phyloP scores from a whole-genome alignment of 225 moss, liverwort and hornwort genomes.

The Bryum argenteum region DNA sequence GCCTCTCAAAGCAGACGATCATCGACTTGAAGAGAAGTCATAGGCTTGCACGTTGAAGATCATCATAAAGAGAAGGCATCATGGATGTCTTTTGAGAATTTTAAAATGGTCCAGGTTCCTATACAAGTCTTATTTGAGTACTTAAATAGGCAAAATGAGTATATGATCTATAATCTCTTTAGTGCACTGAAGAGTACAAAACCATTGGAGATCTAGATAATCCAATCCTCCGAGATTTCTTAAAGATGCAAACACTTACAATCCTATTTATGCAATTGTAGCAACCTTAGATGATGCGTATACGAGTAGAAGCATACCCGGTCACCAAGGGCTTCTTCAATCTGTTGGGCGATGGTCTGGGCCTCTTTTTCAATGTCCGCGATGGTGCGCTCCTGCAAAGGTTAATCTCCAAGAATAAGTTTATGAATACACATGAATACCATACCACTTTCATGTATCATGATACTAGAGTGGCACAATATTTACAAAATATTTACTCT shows the following conservation, averaged over 20 bases:
- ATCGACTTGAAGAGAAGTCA: background rate
- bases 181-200: background rate
- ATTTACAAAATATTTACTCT: background rate
- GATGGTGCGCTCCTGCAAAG: conserved; percentile 27
- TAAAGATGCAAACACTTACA: background rate
- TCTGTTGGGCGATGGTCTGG: conserved; percentile 28
- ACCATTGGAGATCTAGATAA: background rate
- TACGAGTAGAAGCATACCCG: conserved; percentile 7
- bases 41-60: background rate
- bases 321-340: conserved; percentile 42
- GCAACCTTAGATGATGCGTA: background rate
- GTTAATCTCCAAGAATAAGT: background rate
- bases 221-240: background rate
- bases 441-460: background rate
- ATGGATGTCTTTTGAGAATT: background rate
- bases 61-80: background rate
- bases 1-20: background rate
- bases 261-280: background rate
- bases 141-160: accelerated
- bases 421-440: background rate
- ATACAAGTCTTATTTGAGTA: background rate
- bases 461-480: background rate
- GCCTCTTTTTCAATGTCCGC: conserved; percentile 49
- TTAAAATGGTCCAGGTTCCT: background rate
- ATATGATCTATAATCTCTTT: background rate